Evolutionary conservation across 177 flowering plant species (phyloP).

Genomic region (Vitis hybrid): DNA sequence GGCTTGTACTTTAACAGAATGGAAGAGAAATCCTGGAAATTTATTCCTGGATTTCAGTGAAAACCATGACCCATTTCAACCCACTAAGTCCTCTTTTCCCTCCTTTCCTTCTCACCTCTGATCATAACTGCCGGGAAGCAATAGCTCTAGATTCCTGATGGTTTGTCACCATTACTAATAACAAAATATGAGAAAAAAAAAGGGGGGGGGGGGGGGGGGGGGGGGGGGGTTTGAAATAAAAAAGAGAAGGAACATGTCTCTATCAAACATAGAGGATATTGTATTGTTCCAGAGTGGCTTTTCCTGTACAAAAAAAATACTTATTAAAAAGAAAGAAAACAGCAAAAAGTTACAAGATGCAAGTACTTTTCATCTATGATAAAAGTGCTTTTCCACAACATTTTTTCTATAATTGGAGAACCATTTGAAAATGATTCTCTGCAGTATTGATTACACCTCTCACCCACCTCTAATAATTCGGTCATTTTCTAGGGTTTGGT

Average conservation of each 20-base stretch:
- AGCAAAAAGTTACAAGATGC: not conserved
- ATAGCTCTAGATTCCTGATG: constrained; percentile 42
- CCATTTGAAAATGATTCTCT: not conserved
- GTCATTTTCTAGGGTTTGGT: not conserved
- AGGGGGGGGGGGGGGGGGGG: not conserved
- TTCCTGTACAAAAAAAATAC: constrained; percentile 15
- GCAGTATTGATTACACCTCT: constrained; percentile 10
- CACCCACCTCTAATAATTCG: constrained; percentile 16
- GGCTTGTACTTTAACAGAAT: constrained; percentile 15
- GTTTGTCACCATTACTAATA: constrained; percentile 35
- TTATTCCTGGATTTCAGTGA: constrained; percentile 60
- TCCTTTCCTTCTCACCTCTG: constrained; percentile 15
- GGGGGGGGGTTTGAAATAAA: constrained; percentile 4
- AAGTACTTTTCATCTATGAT: not conserved
- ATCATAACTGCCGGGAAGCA: constrained; percentile 23
- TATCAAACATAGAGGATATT: constrained; percentile 18
- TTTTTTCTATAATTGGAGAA: not conserved
- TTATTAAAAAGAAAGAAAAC: not conserved
- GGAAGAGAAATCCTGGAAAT: constrained; percentile 20
- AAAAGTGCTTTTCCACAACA: not conserved
- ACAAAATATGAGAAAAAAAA: constrained; percentile 3
- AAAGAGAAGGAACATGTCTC: constrained; percentile 16
- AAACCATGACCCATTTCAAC: constrained; percentile 13
- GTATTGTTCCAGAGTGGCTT: constrained; percentile 18
- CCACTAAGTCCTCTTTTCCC: constrained; percentile 23